Evolutionary conservation across 176 grass and related monocot genomes (phyloP).

Genomic region (Bolboschoenus planiculmis): DNA sequence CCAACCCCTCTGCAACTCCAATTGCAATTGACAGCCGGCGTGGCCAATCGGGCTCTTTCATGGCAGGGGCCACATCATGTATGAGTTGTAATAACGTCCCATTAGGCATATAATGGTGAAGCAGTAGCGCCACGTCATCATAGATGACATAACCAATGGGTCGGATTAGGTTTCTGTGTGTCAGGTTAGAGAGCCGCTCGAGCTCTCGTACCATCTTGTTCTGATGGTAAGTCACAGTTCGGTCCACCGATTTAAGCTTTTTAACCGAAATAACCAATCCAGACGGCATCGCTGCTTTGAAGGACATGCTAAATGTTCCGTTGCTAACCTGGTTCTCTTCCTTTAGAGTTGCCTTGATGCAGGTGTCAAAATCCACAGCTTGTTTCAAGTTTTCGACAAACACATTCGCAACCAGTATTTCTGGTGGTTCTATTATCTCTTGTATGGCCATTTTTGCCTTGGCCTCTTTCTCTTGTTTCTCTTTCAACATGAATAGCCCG

Average conservation of each 20-base stretch:
- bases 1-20: constrained; percentile 65
- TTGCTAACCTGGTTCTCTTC: constrained; percentile 51
- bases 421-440: constrained; percentile 37
- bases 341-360: constrained; percentile 61
- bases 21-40: constrained; percentile 58
- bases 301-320: constrained; percentile 66
- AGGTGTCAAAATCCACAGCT: constrained; percentile 79
- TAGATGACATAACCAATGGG: constrained; percentile 89
- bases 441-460: constrained; percentile 47
- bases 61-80: constrained; percentile 27
- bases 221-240: constrained; percentile 53
- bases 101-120: constrained; percentile 72
- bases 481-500: constrained; percentile 79
- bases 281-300: constrained; percentile 85
- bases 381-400: constrained; percentile 80
- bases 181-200: constrained; percentile 56
- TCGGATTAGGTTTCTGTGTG: constrained; percentile 65
- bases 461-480: constrained; percentile 86
- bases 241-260: constrained; percentile 79
- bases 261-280: constrained; percentile 77
- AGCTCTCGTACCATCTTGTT: constrained; percentile 90
- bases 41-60: constrained; percentile 59
- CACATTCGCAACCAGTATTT: constrained; percentile 50
- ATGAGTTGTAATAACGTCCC: constrained; percentile 70
- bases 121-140: constrained; percentile 60